phyloP scores from a whole-genome alignment of 108 stramenopile genomes.

The Skeletonema marinoi region DNA sequence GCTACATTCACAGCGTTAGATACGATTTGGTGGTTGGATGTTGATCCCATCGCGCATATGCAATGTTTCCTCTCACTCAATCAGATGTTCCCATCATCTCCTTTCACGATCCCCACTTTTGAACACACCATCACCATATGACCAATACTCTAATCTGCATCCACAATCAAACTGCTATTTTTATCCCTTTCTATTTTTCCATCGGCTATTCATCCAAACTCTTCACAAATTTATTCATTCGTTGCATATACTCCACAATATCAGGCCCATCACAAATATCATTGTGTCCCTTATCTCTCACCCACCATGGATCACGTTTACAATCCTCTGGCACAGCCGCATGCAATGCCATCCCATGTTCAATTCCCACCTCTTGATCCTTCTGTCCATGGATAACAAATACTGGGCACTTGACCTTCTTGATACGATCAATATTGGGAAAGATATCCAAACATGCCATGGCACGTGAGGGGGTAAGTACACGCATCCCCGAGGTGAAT shows the following conservation, averaged over 20 bases:
- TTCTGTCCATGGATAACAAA: constrained; percentile 87
- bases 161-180: too few species aligned
- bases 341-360: constrained; percentile 79
- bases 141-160: too few species aligned
- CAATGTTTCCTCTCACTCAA: too few species aligned
- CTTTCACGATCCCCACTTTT: too few species aligned
- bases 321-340: constrained; percentile 67
- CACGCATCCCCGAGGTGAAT: constrained; percentile 89
- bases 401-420: constrained; percentile 76
- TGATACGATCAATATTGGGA: constrained; percentile 86
- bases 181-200: not conserved
- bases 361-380: constrained; percentile 81
- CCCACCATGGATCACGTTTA: constrained; percentile 88
- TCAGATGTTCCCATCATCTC: too few species aligned
- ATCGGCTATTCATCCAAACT: constrained; percentile 38
- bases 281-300: constrained; percentile 87
- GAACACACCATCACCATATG: too few species aligned
- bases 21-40: too few species aligned
- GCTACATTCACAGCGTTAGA: too few species aligned
- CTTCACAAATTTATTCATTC: constrained; percentile 61
- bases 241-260: constrained; percentile 70
- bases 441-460: constrained; percentile 88
- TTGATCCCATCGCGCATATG: too few species aligned
- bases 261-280: constrained; percentile 83
- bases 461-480: constrained; percentile 74